phyloP scores from a whole-genome alignment of 169 alveolate genomes.

The Plasmodium berghei region DNA sequence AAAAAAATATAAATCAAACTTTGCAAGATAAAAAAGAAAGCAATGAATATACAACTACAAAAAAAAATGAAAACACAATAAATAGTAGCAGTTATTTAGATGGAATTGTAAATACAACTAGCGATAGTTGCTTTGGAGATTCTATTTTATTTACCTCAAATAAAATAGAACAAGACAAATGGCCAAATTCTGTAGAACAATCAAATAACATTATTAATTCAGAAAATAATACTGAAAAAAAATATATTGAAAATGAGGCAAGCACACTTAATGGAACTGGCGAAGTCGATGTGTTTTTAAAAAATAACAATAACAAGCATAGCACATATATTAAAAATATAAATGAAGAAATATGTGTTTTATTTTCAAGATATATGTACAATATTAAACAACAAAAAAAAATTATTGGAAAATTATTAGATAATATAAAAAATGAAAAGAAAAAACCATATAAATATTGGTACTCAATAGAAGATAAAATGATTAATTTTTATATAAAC shows the following conservation, averaged over 20 bases:
- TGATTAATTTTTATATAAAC: slow-evolving; percentile 83
- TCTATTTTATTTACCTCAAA: neutral
- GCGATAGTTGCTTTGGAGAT: neutral
- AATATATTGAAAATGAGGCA: neutral
- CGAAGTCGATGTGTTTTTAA: neutral
- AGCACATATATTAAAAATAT: slow-evolving; percentile 21
- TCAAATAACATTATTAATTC: neutral
- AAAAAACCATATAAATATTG: slow-evolving; percentile 76
- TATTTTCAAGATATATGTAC: slow-evolving; percentile 60
- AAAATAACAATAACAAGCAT: neutral
- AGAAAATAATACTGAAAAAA: neutral
- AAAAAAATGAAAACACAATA: neutral
- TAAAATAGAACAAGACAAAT: neutral
- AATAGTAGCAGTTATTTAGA: neutral
- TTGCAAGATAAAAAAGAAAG: slow-evolving; percentile 1
- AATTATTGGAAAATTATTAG: slow-evolving; percentile 41
- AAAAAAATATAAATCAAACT: slow-evolving; percentile 9
- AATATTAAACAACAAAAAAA: slow-evolving; percentile 71
- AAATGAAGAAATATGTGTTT: slow-evolving; percentile 54
- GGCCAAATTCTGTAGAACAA: neutral
- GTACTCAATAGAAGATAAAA: slow-evolving; percentile 82
- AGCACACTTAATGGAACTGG: neutral
- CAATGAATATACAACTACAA: neutral
- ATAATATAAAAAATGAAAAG: slow-evolving; percentile 57
- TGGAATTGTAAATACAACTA: neutral